A percentile compares a stretch with the other conserved stretches of the same genome.
These are phyloP conservation scores for Stemphylium lycopersici DNA, from an alignment of 2,329 filamentous ascomycete species.

Conservation along the genomic window DNA sequence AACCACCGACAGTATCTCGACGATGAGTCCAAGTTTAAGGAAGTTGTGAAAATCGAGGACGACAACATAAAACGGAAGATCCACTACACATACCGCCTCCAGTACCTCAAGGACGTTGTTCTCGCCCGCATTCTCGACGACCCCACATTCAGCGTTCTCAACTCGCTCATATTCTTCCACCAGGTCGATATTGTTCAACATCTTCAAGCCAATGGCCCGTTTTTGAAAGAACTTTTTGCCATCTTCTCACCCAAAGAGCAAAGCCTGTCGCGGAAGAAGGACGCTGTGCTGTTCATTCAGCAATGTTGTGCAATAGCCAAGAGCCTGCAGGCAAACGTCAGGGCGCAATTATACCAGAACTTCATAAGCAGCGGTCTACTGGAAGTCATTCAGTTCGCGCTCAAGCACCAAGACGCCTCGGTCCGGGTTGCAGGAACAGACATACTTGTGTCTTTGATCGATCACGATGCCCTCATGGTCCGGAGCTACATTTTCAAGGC, in stretches of 20 bases:
- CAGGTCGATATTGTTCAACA: conserved; percentile 98
- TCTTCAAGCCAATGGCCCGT: conserved; percentile 79
- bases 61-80: conserved; percentile 84
- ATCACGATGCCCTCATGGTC: conserved; percentile 94
- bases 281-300: conserved; percentile 94
- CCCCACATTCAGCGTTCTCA: conserved; percentile 95
- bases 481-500: conserved; percentile 91
- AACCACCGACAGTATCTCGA: conserved; percentile 94
- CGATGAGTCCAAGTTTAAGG: conserved; percentile 89
- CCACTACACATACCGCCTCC: conserved; percentile 91
- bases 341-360: conserved; percentile 84
- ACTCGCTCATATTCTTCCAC: conserved; percentile 98
- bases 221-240: conserved; percentile 83
- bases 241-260: conserved; percentile 74
- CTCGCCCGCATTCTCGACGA: conserved; percentile 95
- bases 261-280: conserved; percentile 79
- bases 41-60: conserved; percentile 92
- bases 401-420: conserved; percentile 81
- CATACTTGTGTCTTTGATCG: conserved; percentile 90
- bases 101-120: conserved; percentile 98
- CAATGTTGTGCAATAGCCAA: conserved; percentile 95
- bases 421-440: conserved; percentile 93
- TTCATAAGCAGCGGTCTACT: conserved; percentile 88
- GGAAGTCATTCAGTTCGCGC: conserved; percentile 87
- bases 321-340: conserved; percentile 82